A percentile compares a stretch with the other conserved stretches of the same genome.
These are phyloP conservation scores for Puccinia triticina DNA, from an alignment of 1,284 basidiomycete species.

Conservation along the genomic window DNA sequence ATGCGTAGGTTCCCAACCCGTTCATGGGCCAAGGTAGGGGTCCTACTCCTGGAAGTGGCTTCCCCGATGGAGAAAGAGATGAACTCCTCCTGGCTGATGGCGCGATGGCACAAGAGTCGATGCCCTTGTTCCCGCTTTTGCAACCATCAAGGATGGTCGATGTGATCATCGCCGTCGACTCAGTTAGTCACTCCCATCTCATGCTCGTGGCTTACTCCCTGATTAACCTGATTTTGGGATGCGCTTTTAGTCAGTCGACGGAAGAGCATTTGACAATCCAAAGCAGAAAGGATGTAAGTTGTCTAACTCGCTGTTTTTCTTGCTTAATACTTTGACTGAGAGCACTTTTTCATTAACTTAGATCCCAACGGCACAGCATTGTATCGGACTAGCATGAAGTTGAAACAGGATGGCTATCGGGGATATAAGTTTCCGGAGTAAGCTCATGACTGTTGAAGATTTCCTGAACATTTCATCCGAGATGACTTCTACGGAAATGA, in stretches of 20 bases:
- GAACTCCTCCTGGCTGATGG: constrained; percentile 42
- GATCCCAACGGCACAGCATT: constrained; percentile 47
- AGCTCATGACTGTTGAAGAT: background rate
- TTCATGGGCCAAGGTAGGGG: constrained; percentile 28
- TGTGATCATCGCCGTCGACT: constrained; percentile 35
- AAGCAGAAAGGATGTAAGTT: constrained; percentile 32
- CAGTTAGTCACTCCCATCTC: constrained; percentile 6
- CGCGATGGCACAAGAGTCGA: constrained; percentile 36
- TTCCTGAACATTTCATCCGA: too few species aligned
- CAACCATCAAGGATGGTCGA: constrained; percentile 29
- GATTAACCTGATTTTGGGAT: background rate
- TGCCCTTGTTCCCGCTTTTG: constrained; percentile 42
- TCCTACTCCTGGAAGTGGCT: background rate
- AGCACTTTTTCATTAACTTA: background rate
- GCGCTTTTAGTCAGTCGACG: constrained; percentile 10
- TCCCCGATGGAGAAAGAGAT: constrained; percentile 23
- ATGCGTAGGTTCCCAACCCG: constrained; percentile 44
- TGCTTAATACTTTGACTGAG: background rate
- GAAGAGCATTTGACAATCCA: background rate
- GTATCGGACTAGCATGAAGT: constrained; percentile 23
- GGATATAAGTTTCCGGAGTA: constrained; percentile 22
- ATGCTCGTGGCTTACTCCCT: background rate
- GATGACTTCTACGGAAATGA: background rate
- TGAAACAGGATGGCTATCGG: constrained; percentile 13
- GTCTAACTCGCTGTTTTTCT: background rate